These are phyloP conservation scores for Santalum album DNA, from an alignment of 164 flowering plant species.

Conservation along the genomic window DNA sequence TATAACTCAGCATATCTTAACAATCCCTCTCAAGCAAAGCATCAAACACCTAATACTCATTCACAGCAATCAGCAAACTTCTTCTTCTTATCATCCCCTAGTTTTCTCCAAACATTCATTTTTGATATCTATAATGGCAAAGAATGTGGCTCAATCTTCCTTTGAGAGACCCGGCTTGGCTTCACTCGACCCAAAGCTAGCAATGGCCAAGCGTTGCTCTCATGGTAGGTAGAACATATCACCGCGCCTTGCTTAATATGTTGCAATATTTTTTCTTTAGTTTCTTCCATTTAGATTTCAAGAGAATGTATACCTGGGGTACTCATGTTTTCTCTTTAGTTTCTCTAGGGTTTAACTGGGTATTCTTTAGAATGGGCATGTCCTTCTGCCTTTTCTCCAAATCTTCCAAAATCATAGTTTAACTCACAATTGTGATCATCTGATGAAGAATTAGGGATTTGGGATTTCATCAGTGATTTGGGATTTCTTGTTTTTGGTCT, in stretches of 20 bases:
- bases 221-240: conserved; percentile 34
- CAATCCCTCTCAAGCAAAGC: background rate
- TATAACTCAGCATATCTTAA: background rate
- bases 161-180: conserved; percentile 32
- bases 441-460: too few species aligned
- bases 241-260: background rate
- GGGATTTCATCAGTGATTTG: too few species aligned
- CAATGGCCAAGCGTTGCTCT: conserved; percentile 71
- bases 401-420: too few species aligned
- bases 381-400: too few species aligned
- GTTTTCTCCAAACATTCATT: background rate
- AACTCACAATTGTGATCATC: too few species aligned
- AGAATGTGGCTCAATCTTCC: conserved; percentile 32
- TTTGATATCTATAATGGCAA: conserved; percentile 18
- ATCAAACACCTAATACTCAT: background rate
- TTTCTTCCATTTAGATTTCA: too few species aligned
- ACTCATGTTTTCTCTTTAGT: too few species aligned
- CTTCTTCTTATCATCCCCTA: background rate
- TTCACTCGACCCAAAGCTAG: conserved; percentile 57
- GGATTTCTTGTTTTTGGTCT: too few species aligned
- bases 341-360: too few species aligned
- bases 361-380: too few species aligned
- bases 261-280: background rate
- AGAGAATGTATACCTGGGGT: too few species aligned
- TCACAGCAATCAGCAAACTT: background rate